Evolutionary conservation across 148 eudicot species (phyloP).

Genomic region (Drosera capensis): DNA sequence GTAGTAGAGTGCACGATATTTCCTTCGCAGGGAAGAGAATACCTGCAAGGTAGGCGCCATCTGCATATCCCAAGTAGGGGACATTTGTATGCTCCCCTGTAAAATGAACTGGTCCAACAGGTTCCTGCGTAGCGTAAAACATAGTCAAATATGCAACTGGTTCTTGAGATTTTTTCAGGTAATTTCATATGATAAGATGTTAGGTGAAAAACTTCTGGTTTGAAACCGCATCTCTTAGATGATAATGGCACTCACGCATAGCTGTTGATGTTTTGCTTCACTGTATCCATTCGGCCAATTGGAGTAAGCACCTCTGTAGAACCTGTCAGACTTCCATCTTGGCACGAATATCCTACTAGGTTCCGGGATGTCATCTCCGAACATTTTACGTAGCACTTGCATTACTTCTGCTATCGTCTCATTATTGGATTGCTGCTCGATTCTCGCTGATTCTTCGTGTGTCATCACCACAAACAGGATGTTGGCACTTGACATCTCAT

Average conservation of each 20-base stretch:
- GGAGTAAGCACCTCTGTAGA: slow-evolving; percentile 14
- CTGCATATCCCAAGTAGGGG: slow-evolving; percentile 13
- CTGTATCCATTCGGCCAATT: slow-evolving; percentile 22
- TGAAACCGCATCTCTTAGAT: neutral
- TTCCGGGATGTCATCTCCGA: slow-evolving; percentile 19
- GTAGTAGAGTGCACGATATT: no score
- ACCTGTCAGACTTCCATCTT: slow-evolving; percentile 16
- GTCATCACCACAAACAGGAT: slow-evolving; percentile 12
- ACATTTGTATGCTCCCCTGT: slow-evolving; percentile 27
- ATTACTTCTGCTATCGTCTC: slow-evolving; percentile 15
- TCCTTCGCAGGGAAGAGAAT: neutral
- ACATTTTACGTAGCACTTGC: slow-evolving; percentile 19
- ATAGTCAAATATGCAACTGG: neutral
- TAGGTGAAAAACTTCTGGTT: neutral
- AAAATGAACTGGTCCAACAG: slow-evolving; percentile 15
- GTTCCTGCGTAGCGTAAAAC: slow-evolving; percentile 9
- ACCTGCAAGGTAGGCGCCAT: slow-evolving; percentile 23
- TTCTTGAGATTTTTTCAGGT: neutral
- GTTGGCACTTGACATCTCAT: slow-evolving; percentile 16
- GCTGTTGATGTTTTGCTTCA: slow-evolving; percentile 8
- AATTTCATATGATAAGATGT: neutral
- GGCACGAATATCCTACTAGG: slow-evolving; percentile 12
- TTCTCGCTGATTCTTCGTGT: slow-evolving; percentile 14
- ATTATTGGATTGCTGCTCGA: slow-evolving; percentile 14
- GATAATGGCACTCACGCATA: slow-evolving; percentile 9